Percentiles rank a stretch among this genome's conserved stretches.
These are phyloP conservation scores for Phytophthora foliorum DNA, from an alignment of 352 stramenopile species.

Conservation along the genomic window DNA sequence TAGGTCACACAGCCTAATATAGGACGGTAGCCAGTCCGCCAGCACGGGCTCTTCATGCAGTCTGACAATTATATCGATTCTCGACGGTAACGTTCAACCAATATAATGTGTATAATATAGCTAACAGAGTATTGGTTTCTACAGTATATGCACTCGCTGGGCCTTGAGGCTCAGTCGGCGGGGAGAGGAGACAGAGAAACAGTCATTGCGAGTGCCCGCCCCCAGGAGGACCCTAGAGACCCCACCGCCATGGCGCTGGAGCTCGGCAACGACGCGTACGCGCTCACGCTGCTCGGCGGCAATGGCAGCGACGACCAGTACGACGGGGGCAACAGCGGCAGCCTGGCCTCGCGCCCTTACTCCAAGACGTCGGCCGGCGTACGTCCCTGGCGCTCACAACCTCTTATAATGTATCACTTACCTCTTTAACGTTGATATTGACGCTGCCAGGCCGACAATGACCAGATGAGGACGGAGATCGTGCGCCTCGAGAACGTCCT, in stretches of 20 bases:
- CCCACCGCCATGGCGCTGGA: conserved; percentile 46
- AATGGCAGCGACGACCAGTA: conserved; percentile 74
- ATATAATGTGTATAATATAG: no score
- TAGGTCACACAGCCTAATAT: not conserved
- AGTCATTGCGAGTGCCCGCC: no score
- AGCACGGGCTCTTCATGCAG: not conserved
- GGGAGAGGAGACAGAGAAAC: no score
- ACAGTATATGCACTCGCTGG: conserved; percentile 15
- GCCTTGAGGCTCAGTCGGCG: no score
- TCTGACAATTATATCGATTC: not conserved
- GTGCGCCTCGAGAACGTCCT: conserved; percentile 82
- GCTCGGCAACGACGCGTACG: conserved; percentile 53
- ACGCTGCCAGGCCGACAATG: conserved; percentile 64
- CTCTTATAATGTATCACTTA: no score
- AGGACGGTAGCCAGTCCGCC: not conserved
- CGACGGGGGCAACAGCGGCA: conserved; percentile 35
- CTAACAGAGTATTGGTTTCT: not conserved
- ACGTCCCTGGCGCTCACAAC: conserved; percentile 33
- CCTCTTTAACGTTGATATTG: not conserved
- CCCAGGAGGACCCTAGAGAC: not conserved
- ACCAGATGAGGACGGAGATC: conserved; percentile 85
- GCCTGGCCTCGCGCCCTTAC: conserved; percentile 63
- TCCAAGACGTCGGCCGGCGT: conserved; percentile 60
- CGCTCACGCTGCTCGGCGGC: conserved; percentile 63
- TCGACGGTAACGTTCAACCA: no score